Evolutionary conservation across 345 rosid species (phyloP).

Genomic region (Raphanus sativus): DNA sequence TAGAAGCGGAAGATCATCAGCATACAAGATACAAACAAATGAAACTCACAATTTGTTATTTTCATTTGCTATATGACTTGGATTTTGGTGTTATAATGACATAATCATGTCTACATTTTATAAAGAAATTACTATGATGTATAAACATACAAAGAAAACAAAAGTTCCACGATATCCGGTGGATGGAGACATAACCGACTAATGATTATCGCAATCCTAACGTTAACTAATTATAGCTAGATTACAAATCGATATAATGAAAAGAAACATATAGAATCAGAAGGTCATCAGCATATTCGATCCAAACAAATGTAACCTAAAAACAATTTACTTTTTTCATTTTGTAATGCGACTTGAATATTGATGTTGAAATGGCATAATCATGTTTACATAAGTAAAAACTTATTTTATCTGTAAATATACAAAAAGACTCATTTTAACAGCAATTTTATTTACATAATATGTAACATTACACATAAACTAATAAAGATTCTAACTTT

Average conservation of each 20-base stretch:
- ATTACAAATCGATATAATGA: background rate
- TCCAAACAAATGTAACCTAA: slow-evolving; percentile 2
- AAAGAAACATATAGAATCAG: background rate
- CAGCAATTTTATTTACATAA: too few relatives aligned
- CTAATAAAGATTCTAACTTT: background rate
- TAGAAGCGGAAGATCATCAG: background rate
- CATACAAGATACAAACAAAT: background rate
- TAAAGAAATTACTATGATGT: background rate
- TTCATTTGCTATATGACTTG: background rate
- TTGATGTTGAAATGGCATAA: background rate
- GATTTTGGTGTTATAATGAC: background rate
- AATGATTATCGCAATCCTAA: background rate
- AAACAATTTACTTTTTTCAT: background rate
- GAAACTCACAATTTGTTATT: background rate
- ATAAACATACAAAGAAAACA: background rate
- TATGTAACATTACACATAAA: too few relatives aligned
- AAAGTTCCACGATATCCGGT: too few relatives aligned
- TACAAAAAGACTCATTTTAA: too few relatives aligned
- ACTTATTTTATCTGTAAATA: background rate
- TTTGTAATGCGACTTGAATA: background rate
- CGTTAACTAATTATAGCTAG: background rate
- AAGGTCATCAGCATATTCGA: slow-evolving; percentile 1
- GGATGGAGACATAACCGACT: too few relatives aligned
- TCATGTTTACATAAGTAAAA: background rate
- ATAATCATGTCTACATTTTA: background rate